Evolutionary conservation across 1,284 basidiomycete species (phyloP).

Genomic region (Heterobasidion occidentale): DNA sequence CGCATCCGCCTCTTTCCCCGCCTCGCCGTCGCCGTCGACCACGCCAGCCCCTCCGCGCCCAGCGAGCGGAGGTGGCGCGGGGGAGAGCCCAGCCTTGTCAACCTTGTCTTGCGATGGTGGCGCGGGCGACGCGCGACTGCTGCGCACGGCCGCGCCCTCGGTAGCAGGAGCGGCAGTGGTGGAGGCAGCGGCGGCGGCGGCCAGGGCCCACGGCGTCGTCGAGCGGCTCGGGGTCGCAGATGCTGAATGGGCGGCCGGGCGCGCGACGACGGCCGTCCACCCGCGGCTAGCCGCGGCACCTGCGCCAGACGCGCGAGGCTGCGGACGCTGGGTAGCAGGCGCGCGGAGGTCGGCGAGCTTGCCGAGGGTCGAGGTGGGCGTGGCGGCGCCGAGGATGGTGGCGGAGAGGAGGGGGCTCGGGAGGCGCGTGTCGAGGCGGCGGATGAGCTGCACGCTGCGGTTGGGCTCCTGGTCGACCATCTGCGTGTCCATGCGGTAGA

Average conservation of each 20-base stretch:
- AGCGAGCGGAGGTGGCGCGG: background rate
- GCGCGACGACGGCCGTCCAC: slow-evolving; percentile 31
- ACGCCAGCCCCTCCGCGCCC: background rate
- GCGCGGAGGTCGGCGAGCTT: slow-evolving; percentile 49
- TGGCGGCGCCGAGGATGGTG: slow-evolving; percentile 14
- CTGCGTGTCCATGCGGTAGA: slow-evolving; percentile 77
- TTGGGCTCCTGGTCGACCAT: slow-evolving; percentile 84
- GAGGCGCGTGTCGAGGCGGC: slow-evolving; percentile 73
- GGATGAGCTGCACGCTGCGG: slow-evolving; percentile 68
- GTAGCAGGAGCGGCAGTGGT: background rate
- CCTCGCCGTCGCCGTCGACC: background rate
- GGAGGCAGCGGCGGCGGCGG: background rate
- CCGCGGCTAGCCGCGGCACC: slow-evolving; percentile 16
- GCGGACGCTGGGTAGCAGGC: slow-evolving; percentile 13
- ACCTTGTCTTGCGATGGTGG: background rate
- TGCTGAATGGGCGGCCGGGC: slow-evolving; percentile 4
- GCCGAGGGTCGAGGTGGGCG: slow-evolving; percentile 31
- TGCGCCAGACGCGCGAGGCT: slow-evolving; percentile 12
- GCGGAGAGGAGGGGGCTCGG: slow-evolving; percentile 64
- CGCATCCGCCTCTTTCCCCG: background rate
- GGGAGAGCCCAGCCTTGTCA: background rate
- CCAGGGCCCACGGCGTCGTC: slow-evolving; percentile 1
- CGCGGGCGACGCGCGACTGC: background rate
- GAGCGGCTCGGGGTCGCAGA: background rate
- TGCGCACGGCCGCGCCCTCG: background rate